Conservation (phyloP, 192 early-diverging fungal genomes). For the Helicostylum pulchrum region DNA sequence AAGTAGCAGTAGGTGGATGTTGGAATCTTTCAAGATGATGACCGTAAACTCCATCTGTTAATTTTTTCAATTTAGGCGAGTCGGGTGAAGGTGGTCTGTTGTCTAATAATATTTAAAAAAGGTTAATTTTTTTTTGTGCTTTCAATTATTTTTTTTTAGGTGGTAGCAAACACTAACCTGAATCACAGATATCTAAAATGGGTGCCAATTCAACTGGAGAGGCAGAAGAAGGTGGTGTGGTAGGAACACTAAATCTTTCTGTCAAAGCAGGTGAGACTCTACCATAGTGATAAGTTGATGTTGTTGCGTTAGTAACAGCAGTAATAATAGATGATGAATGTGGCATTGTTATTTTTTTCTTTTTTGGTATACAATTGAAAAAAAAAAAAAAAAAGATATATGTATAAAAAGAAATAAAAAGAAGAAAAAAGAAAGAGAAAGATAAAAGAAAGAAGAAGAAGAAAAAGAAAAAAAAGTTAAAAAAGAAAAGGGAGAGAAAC, state of each 20-base stretch:
- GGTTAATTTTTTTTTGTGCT: not conserved
- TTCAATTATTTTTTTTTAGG: not conserved
- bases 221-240: conserved; percentile 12
- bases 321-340: conserved; percentile 11
- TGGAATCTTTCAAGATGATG: conserved; percentile 13
- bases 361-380: not conserved
- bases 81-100: conserved; percentile 16
- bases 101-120: conserved; percentile 5
- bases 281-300: not conserved
- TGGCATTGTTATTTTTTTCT: conserved; percentile 3
- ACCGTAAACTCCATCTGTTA: not conserved
- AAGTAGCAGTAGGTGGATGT: not conserved
- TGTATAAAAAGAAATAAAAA: not conserved
- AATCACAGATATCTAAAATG: conserved; percentile 13
- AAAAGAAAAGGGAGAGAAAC: conserved; percentile 1
- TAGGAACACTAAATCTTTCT: conserved; percentile 7
- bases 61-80: conserved; percentile 8
- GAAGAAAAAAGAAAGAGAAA: not conserved
- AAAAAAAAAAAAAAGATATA: not conserved
- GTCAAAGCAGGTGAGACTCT: not conserved
- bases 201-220: conserved; percentile 15
- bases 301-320: conserved; percentile 3
- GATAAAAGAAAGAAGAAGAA: conserved; percentile 10
- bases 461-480: too few relatives aligned
- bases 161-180: not conserved